Evolutionary conservation across 1,284 basidiomycete genomes (phyloP), one percentile per base, ranked within the genome.

Genomic region (Phellopilus nigrolimitatus): DNA sequence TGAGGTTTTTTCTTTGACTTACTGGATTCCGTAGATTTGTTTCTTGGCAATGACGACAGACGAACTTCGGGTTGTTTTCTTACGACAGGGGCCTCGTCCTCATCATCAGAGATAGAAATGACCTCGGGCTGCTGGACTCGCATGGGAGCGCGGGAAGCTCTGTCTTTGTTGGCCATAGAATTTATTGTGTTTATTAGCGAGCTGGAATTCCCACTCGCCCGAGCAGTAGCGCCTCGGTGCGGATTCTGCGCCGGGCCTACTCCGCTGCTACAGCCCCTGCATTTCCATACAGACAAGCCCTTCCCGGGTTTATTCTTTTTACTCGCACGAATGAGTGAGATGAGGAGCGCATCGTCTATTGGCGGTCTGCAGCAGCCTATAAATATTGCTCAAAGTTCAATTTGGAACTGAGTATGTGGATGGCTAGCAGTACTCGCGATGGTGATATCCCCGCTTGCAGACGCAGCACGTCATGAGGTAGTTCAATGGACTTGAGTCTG

Each of bases 291-390:
- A n/a, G 36, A 22, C 6, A 53, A 10, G 2, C 51, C 51, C 22
- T 48, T 53, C 17, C 51, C 51, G 3, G 45, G 51, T 27, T 48
- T 53, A 10, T 49, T 43, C 19, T 48, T 53, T 9, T 13, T 5
- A 10, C 27, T 51, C 3, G 41, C 42, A 19, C 34, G 42, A 4
- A 49, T 31, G 1, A 53, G 30, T 10, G 51, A 53, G n/a, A 22
- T 30, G 8, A 53, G 27, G 10, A 43, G 19, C n/a, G 37, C 45
- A 37, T 53, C 51, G n/a, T n/a, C 10, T 10, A 53, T 42, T 31
- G 46, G 51, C 31, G 51, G 51, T 25, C 28, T 42, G 15, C 39
- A 48, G 21, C 51, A 53, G 8, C 51, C 51, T 53, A 25, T n/a
- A 39, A 17, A 51, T 21, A 12, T 21, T 8, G 42, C 40, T 19